Percentiles rank a stretch among this genome's conserved stretches.
These are phyloP conservation scores for Agaricus bisporus DNA, from an alignment of 768 basidiomycete species.

Conservation along the genomic window DNA sequence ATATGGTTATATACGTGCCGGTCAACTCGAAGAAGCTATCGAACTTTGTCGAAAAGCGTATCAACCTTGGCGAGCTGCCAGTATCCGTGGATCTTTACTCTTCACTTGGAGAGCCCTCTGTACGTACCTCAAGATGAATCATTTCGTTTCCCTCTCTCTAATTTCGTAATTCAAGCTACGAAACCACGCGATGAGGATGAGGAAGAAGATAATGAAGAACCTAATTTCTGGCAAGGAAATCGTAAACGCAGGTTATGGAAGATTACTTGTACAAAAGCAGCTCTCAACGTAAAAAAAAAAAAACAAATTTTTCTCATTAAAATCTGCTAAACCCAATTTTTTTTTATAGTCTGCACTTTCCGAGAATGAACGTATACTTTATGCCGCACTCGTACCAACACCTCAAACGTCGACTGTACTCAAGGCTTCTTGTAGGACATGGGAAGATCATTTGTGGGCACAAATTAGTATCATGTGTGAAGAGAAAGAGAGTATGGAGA, in stretches of 20 bases:
- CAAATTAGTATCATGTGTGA: constrained; percentile 78
- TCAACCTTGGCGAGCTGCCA: constrained; percentile 91
- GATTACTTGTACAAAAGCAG: constrained; percentile 71
- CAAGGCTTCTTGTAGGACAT: constrained; percentile 73
- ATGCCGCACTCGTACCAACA: constrained; percentile 78
- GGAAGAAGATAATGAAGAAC: constrained; percentile 43
- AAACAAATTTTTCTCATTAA: too few species aligned
- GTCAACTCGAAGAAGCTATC: constrained; percentile 79
- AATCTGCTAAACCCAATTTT: too few species aligned
- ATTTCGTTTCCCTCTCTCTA: too few species aligned
- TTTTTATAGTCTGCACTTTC: constrained; percentile 37
- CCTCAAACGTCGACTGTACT: constrained; percentile 59
- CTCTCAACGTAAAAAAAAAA: constrained; percentile 71
- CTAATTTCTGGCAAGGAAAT: constrained; percentile 69
- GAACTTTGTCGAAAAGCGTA: constrained; percentile 76
- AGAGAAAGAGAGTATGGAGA: constrained; percentile 66
- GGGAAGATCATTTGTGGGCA: constrained; percentile 97
- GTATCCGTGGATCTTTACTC: constrained; percentile 74
- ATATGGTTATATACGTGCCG: constrained; percentile 78
- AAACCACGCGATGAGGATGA: constrained; percentile 38
- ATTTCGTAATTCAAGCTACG: constrained; percentile 34
- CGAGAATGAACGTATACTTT: constrained; percentile 75
- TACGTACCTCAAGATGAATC: too few species aligned
- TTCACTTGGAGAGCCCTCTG: constrained; percentile 74
- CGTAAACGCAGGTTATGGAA: constrained; percentile 81